Conservation (phyloP, 768 basidiomycete genomes). For the Rhizopogon roseolus region DNA sequence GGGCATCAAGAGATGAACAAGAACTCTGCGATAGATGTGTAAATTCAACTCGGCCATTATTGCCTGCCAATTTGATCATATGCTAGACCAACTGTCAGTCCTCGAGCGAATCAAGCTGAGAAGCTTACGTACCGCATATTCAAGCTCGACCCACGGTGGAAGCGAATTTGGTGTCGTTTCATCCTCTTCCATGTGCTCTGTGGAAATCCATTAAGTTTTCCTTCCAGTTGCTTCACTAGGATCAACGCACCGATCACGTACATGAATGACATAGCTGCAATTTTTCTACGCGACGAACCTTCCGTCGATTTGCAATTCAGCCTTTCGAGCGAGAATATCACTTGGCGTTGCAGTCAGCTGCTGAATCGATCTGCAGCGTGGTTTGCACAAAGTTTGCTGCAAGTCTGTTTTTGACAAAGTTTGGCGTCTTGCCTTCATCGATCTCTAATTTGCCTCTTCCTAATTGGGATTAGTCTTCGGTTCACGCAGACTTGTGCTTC, state of each 20-base stretch:
- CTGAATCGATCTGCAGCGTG: neutral
- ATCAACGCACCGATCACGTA: constrained; percentile 53
- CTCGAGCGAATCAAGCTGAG: constrained; percentile 3
- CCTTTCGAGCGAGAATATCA: neutral
- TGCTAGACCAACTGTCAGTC: constrained; percentile 42
- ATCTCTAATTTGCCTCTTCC: constrained; percentile 2
- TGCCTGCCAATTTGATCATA: constrained; percentile 77
- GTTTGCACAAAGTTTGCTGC: neutral
- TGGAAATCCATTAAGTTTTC: constrained; percentile 1
- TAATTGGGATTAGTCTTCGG: constrained; percentile 5
- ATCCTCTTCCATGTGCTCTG: constrained; percentile 96
- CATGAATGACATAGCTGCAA: constrained; percentile 35
- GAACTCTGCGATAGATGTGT: constrained; percentile 82
- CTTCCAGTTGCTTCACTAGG: neutral
- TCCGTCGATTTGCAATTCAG: neutral
- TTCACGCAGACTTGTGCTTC: neutral
- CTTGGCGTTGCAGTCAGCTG: neutral
- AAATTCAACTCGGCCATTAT: constrained; percentile 65
- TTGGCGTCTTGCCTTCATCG: neutral
- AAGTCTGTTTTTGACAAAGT: neutral
- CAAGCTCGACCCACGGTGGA: constrained; percentile 89
- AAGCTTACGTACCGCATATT: constrained; percentile 63
- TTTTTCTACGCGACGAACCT: neutral
- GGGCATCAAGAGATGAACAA: constrained; percentile 41
- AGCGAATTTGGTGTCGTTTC: constrained; percentile 66